Evolutionary conservation across 202 grass and related monocot genomes (phyloP).

Genomic region (Musa balbisiana): DNA sequence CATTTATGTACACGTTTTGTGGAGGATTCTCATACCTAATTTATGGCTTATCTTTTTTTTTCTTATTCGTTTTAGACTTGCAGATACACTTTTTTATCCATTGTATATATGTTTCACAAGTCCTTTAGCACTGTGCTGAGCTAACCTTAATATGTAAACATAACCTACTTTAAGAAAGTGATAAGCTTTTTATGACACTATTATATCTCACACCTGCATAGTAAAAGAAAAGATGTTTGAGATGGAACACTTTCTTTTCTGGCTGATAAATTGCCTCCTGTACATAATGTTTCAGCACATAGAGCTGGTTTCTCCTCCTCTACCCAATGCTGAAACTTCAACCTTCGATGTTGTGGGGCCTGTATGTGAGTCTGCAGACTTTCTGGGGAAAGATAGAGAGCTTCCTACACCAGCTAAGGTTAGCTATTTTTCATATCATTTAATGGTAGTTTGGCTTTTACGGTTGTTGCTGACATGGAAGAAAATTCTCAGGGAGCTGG

Average conservation of each 20-base stretch:
- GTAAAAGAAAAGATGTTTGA: too few relatives aligned
- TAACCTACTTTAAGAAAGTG: too few relatives aligned
- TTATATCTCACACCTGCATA: too few relatives aligned
- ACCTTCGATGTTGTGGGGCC: constrained; percentile 88
- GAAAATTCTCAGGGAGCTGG: constrained; percentile 54
- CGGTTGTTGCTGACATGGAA: not conserved
- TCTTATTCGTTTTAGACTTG: too few relatives aligned
- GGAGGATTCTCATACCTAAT: too few relatives aligned
- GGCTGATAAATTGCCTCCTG: not conserved
- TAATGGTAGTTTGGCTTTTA: not conserved
- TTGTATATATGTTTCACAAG: too few relatives aligned
- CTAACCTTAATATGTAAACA: too few relatives aligned
- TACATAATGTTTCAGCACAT: constrained; percentile 59
- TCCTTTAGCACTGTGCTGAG: too few relatives aligned
- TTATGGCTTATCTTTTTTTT: too few relatives aligned
- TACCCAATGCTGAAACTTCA: constrained; percentile 38
- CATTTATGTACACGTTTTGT: too few relatives aligned
- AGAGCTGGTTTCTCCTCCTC: constrained; percentile 64
- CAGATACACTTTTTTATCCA: too few relatives aligned
- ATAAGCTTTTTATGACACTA: too few relatives aligned
- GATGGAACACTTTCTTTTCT: not conserved
- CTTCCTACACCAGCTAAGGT: constrained; percentile 75
- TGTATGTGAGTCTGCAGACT: constrained; percentile 97
- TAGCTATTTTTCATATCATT: constrained; percentile 10
- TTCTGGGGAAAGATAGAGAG: constrained; percentile 81